Evolutionary conservation across 768 basidiomycete genomes (phyloP).

Genomic region (Vishniacozyma victoriae): DNA sequence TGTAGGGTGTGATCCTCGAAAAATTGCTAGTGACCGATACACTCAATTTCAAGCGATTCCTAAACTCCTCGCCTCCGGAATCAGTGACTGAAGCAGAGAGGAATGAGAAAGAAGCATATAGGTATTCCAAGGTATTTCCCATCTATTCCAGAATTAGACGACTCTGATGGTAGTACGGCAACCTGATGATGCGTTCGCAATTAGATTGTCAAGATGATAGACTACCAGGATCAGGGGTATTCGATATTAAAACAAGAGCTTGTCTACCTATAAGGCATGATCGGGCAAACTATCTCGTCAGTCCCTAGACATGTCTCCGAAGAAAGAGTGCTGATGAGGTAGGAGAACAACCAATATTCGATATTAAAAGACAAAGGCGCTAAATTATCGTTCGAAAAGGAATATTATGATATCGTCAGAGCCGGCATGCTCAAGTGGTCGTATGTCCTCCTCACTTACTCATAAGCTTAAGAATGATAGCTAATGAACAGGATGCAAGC

Average conservation of each 20-base stretch:
- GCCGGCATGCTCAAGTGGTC: conserved; percentile 92
- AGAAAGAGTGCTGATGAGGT: conserved; percentile 1
- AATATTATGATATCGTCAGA: conserved; percentile 86
- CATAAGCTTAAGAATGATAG: not conserved
- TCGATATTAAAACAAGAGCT: conserved; percentile 94
- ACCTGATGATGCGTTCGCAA: conserved; percentile 87
- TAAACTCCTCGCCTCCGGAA: conserved; percentile 41
- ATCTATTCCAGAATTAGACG: not conserved
- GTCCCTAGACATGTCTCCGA: conserved; percentile 4
- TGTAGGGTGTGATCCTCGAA: conserved; percentile 82
- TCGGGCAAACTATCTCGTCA: conserved; percentile 69
- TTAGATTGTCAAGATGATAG: conserved; percentile 76
- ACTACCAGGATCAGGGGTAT: conserved; percentile 82
- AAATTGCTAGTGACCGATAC: conserved; percentile 70
- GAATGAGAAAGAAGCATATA: conserved; percentile 62
- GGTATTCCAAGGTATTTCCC: conserved; percentile 67
- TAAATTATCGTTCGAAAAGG: conserved; percentile 77
- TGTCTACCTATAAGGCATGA: conserved; percentile 78
- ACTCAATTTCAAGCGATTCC: conserved; percentile 58
- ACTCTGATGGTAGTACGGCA: conserved; percentile 44
- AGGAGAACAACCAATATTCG: conserved; percentile 76
- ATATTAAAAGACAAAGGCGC: conserved; percentile 61
- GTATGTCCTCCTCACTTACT: conserved; percentile 48
- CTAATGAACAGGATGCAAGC: conserved; percentile 70
- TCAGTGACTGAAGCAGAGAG: conserved; percentile 44